Conservation (phyloP, 75 land plant genomes). For the Larix kaempferi region DNA sequence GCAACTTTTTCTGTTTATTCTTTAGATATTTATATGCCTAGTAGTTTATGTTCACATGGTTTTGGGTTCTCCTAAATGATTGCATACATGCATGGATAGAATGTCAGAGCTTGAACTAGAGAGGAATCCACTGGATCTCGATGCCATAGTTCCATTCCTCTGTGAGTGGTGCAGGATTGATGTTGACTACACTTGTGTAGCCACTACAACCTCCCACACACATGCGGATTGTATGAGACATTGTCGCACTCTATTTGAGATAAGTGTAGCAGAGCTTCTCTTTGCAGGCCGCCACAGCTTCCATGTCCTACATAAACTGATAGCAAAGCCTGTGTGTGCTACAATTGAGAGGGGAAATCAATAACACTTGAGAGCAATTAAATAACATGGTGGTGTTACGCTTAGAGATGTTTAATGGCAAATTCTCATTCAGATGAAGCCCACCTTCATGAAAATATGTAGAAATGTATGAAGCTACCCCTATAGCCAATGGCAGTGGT, state of each 20-base stretch:
- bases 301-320: conserved; percentile 12
- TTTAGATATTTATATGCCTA: too few relatives aligned
- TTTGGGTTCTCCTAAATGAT: too few relatives aligned
- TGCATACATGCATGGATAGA: too few relatives aligned
- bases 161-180: conserved; percentile 9
- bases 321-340: conserved; percentile 25
- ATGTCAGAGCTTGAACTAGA: not conserved
- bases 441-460: conserved; percentile 31
- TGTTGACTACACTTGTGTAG: conserved; percentile 39
- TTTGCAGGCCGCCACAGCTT: conserved; percentile 21
- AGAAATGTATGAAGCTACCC: conserved; percentile 17
- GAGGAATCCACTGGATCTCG: conserved; percentile 47
- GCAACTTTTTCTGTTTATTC: too few relatives aligned
- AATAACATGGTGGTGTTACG: conserved; percentile 42
- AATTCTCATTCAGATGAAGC: conserved; percentile 20
- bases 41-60: too few relatives aligned
- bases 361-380: conserved; percentile 25
- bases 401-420: conserved; percentile 43
- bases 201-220: conserved; percentile 45
- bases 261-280: conserved; percentile 33
- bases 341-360: conserved; percentile 38
- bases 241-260: conserved; percentile 32
- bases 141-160: conserved; percentile 40
- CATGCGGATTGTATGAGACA: conserved; percentile 31
- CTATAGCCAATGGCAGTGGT: conserved; percentile 13